Percentiles rank a stretch among this genome's conserved stretches.
Conservation (phyloP, 331 rosid genomes). For the Cydonia oblonga region DNA sequence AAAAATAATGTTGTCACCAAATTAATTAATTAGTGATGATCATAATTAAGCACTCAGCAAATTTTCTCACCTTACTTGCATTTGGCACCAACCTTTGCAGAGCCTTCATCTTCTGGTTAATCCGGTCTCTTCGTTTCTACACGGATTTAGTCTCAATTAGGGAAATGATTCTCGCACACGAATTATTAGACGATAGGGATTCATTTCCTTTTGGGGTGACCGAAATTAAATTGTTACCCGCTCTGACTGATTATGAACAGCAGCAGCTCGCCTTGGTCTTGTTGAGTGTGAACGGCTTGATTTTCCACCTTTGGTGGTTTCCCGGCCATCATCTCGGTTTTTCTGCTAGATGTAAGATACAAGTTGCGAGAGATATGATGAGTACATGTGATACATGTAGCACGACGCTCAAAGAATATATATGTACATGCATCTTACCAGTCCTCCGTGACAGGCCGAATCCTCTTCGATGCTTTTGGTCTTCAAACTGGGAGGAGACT, state of each 20-base stretch:
- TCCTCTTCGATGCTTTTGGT: slow-evolving; percentile 26
- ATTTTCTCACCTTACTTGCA: slow-evolving; percentile 54
- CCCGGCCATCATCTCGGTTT: slow-evolving; percentile 32
- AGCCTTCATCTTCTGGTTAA: slow-evolving; percentile 68
- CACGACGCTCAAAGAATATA: background rate
- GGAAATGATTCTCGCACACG: background rate
- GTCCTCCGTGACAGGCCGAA: slow-evolving; percentile 24
- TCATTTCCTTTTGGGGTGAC: background rate
- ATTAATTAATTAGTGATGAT: background rate
- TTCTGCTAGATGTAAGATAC: slow-evolving; percentile 14
- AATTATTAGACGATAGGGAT: too few species aligned
- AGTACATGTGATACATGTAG: background rate
- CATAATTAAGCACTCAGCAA: background rate
- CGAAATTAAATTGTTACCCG: slow-evolving; percentile 28
- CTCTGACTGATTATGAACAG: slow-evolving; percentile 62
- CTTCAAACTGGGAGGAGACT: slow-evolving; percentile 31
- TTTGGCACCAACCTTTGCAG: slow-evolving; percentile 73
- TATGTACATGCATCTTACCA: slow-evolving; percentile 17
- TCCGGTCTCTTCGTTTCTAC: slow-evolving; percentile 58
- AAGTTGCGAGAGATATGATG: background rate
- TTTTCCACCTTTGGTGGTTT: slow-evolving; percentile 34
- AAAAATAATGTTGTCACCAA: background rate
- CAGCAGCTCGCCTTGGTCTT: slow-evolving; percentile 45
- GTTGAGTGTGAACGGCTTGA: slow-evolving; percentile 27
- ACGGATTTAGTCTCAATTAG: background rate